These are phyloP conservation scores for Calonectria pseudoturangicola DNA, from an alignment of 2,329 filamentous ascomycete species.

Conservation along the genomic window DNA sequence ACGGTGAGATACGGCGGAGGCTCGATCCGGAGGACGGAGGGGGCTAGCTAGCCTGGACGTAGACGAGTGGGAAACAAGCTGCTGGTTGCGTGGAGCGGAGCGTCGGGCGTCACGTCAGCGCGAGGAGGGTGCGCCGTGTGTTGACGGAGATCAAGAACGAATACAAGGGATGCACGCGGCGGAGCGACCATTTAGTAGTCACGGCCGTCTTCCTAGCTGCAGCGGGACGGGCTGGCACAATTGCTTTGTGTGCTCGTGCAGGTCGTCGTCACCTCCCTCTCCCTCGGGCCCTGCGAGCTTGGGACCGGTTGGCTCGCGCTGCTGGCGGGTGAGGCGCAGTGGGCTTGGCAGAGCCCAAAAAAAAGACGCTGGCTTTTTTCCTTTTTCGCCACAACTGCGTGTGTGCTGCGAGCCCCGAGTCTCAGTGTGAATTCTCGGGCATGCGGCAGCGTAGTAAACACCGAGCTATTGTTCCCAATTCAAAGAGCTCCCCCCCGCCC, in stretches of 20 bases:
- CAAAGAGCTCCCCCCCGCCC: neutral
- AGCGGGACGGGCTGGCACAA: slow-evolving; percentile 13
- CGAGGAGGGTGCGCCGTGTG: slow-evolving; percentile 31
- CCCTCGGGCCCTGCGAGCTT: slow-evolving; percentile 14
- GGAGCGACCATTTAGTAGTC: slow-evolving; percentile 26
- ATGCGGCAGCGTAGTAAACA: neutral
- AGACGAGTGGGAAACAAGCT: neutral
- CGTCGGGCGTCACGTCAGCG: slow-evolving; percentile 7
- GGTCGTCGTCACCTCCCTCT: slow-evolving; percentile 35
- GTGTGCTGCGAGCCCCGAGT: neutral
- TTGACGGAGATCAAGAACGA: slow-evolving; percentile 33
- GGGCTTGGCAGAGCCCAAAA: slow-evolving; percentile 33
- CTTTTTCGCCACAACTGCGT: neutral
- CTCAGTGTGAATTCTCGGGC: neutral
- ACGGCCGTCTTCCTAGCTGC: slow-evolving; percentile 18
- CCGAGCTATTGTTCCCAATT: neutral
- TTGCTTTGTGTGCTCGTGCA: slow-evolving; percentile 4
- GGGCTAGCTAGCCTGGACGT: neutral
- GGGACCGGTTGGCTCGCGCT: neutral
- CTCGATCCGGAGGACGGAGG: slow-evolving; percentile 2
- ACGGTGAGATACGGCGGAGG: neutral
- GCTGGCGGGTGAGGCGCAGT: slow-evolving; percentile 38
- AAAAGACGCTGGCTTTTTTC: neutral
- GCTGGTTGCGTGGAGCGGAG: slow-evolving; percentile 9
- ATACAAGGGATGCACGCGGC: slow-evolving; percentile 19